A percentile compares a stretch with the other conserved stretches of the same genome.
phyloP scores from a whole-genome alignment of 495 filamentous ascomycete genomes.

The Penicillium waksmanii region DNA sequence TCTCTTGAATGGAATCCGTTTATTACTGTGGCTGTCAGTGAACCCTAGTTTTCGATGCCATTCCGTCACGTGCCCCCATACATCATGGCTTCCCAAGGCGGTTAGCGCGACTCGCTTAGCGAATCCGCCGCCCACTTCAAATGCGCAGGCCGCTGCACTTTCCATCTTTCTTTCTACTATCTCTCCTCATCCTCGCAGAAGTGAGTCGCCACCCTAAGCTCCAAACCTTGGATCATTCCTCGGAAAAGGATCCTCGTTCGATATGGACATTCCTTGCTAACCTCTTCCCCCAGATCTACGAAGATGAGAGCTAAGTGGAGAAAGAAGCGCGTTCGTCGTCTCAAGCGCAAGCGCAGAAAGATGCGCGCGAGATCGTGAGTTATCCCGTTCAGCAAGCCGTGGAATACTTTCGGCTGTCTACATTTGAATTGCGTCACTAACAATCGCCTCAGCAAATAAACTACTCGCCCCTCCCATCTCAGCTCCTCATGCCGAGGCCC shows the following conservation, averaged over 20 bases:
- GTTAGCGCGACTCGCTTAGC: constrained; percentile 43
- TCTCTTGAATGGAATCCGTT: not conserved
- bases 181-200: constrained; percentile 58
- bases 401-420: not conserved
- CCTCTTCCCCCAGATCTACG: constrained; percentile 42
- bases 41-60: constrained; percentile 26
- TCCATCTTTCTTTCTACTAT: constrained; percentile 53
- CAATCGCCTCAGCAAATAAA: constrained; percentile 68
- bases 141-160: constrained; percentile 41
- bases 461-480: constrained; percentile 65
- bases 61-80: constrained; percentile 18
- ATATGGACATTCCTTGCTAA: constrained; percentile 22
- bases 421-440: constrained; percentile 30
- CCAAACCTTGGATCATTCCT: constrained; percentile 3
- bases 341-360: constrained; percentile 99
- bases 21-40: not conserved
- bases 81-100: constrained; percentile 17
- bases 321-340: constrained; percentile 97
- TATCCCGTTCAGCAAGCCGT: not conserved
- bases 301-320: constrained; percentile 99
- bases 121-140: constrained; percentile 52
- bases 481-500: constrained; percentile 50
- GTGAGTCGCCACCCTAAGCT: constrained; percentile 38
- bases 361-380: constrained; percentile 88
- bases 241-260: constrained; percentile 11